Percentiles rank a stretch among this genome's conserved stretches.
Conservation (phyloP, 2,329 filamentous ascomycete species). For the Exophiala sp. region DNA sequence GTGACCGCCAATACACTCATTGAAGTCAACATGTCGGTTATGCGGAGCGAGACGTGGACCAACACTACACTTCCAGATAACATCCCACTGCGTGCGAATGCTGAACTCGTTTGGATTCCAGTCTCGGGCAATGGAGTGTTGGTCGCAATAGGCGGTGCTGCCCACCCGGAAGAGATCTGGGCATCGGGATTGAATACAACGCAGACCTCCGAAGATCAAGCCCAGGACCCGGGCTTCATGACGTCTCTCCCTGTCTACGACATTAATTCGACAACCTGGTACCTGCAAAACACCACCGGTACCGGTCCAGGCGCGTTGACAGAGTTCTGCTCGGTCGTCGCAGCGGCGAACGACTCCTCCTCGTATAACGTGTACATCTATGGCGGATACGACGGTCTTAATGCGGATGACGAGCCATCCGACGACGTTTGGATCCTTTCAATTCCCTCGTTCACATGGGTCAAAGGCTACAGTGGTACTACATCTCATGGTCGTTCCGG, state of each 20-base stretch:
- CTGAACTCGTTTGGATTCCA: constrained; percentile 63
- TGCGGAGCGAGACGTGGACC: constrained; percentile 52
- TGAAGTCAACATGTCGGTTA: constrained; percentile 56
- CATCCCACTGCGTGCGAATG: constrained; percentile 57
- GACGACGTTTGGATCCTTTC: constrained; percentile 37
- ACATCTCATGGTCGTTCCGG: constrained; percentile 32
- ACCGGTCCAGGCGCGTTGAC: constrained; percentile 36
- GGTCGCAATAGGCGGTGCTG: constrained; percentile 38
- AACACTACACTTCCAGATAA: constrained; percentile 53
- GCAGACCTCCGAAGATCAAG: constrained; percentile 17
- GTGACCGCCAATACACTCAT: constrained; percentile 56
- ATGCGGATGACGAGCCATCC: constrained; percentile 32
- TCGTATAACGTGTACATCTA: constrained; percentile 38
- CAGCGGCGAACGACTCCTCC: constrained; percentile 36
- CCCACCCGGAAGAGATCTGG: constrained; percentile 27
- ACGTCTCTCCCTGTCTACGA: constrained; percentile 38
- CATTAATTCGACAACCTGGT: constrained; percentile 34
- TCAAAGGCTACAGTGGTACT: constrained; percentile 31
- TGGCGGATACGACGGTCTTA: constrained; percentile 33
- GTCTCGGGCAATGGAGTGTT: constrained; percentile 37
- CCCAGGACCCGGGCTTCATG: constrained; percentile 35
- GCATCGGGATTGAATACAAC: constrained; percentile 19
- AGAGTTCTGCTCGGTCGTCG: constrained; percentile 42
- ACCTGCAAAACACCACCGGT: constrained; percentile 39
- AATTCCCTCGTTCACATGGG: constrained; percentile 36